These are phyloP conservation scores for Yamadazyma laniorum DNA, from an alignment of 805 yeast species.

Conservation along the genomic window DNA sequence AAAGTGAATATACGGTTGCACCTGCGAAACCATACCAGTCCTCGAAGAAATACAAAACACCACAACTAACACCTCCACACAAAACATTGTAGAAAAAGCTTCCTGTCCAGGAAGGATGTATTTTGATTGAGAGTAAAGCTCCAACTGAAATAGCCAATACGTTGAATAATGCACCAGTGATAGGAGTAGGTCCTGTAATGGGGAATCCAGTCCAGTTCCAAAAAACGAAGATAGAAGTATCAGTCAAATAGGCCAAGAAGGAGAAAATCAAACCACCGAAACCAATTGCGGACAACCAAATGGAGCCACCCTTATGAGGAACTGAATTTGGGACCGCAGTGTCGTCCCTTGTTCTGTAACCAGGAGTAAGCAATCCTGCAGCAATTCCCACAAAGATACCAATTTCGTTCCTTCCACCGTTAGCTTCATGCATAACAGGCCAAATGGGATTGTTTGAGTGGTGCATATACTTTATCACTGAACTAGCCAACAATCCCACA, in stretches of 20 bases:
- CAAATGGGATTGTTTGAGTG: constrained; percentile 92
- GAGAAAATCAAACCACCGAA: constrained; percentile 76
- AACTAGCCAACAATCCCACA: constrained; percentile 70
- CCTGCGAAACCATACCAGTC: constrained; percentile 80
- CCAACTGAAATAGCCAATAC: constrained; percentile 62
- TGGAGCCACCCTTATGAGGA: constrained; percentile 36
- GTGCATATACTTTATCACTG: constrained; percentile 70
- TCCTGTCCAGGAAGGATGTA: constrained; percentile 22
- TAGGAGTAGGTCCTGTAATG: constrained; percentile 79
- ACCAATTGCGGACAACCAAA: constrained; percentile 58
- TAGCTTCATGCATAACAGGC: constrained; percentile 85
- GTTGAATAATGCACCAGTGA: constrained; percentile 75
- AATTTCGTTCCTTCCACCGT: constrained; percentile 81
- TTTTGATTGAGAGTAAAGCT: constrained; percentile 23
- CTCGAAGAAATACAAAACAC: constrained; percentile 46
- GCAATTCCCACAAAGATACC: constrained; percentile 65
- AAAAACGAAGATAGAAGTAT: constrained; percentile 79
- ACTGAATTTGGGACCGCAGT: not conserved
- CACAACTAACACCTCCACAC: constrained; percentile 50
- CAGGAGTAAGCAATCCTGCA: constrained; percentile 63
- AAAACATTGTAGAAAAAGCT: constrained; percentile 32
- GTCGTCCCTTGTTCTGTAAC: not conserved
- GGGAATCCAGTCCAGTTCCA: constrained; percentile 99
- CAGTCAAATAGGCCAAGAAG: constrained; percentile 72
- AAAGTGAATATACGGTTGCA: constrained; percentile 59